phyloP scores from a whole-genome alignment of 345 rosid genomes.

The Corymbia maculata region DNA sequence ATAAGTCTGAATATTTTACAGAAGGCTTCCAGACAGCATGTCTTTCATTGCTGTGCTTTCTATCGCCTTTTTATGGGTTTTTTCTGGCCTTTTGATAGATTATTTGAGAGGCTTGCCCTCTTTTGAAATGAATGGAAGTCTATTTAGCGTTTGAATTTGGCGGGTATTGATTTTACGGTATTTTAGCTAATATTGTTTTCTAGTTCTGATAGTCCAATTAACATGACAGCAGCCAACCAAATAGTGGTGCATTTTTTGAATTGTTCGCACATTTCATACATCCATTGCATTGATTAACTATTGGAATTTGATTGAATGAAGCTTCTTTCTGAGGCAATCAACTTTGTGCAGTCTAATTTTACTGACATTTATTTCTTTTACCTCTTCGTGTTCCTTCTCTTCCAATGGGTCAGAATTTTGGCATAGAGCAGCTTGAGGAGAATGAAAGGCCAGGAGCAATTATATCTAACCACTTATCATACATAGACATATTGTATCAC shows the following conservation, averaged over 20 bases:
- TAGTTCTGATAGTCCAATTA: neutral
- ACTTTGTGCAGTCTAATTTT: neutral
- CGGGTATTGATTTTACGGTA: neutral
- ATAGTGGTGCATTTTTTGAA: neutral
- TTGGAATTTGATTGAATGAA: neutral
- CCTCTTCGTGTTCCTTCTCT: neutral
- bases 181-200: neutral
- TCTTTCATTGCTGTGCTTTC: too few species aligned
- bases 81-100: neutral
- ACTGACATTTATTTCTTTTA: neutral
- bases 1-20: too few species aligned
- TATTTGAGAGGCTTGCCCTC: neutral
- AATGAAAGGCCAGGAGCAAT: conserved; percentile 73
- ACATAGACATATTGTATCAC: conserved; percentile 84
- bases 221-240: neutral
- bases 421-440: conserved; percentile 26
- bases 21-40: too few species aligned
- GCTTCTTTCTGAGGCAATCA: neutral
- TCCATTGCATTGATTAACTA: neutral
- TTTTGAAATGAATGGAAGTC: neutral
- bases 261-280: neutral
- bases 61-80: too few species aligned
- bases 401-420: conserved; percentile 22
- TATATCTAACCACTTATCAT: conserved; percentile 76
- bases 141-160: neutral